These are phyloP conservation scores for Nepenthes mirabilis DNA, from an alignment of 148 eudicot genomes.

Conservation along the genomic window DNA sequence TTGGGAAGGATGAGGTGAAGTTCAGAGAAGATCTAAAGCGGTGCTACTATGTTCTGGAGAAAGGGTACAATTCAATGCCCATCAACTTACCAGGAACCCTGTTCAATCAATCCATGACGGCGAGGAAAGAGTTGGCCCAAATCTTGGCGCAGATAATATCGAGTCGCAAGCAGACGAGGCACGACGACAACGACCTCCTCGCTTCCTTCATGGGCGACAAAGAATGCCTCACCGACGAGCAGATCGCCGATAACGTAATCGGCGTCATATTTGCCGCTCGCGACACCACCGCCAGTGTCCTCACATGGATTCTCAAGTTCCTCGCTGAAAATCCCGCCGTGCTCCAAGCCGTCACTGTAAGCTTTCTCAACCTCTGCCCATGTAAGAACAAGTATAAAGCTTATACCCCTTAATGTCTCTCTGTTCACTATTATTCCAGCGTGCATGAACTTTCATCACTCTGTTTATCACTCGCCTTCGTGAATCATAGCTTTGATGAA, in stretches of 20 bases:
- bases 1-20: slow-evolving; percentile 65
- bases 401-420: too few relatives aligned
- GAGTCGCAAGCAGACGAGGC: slow-evolving; percentile 29
- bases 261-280: slow-evolving; percentile 95
- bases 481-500: too few relatives aligned
- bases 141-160: slow-evolving; percentile 61
- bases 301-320: slow-evolving; percentile 88
- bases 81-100: slow-evolving; percentile 86
- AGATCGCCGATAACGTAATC: slow-evolving; percentile 88
- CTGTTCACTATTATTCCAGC: too few relatives aligned
- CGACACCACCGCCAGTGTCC: slow-evolving; percentile 87
- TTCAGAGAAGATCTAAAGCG: slow-evolving; percentile 78
- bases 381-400: too few relatives aligned
- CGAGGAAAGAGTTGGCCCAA: slow-evolving; percentile 61
- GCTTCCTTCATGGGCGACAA: slow-evolving; percentile 76
- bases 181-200: slow-evolving; percentile 43
- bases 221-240: slow-evolving; percentile 70
- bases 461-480: too few relatives aligned
- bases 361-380: neutral
- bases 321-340: slow-evolving; percentile 70
- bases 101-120: slow-evolving; percentile 85
- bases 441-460: too few relatives aligned
- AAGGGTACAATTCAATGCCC: slow-evolving; percentile 94
- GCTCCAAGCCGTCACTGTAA: slow-evolving; percentile 75
- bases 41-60: slow-evolving; percentile 72